These are phyloP conservation scores for Voacanga thouarsii DNA, from an alignment of 257 asterid species.

Conservation along the genomic window DNA sequence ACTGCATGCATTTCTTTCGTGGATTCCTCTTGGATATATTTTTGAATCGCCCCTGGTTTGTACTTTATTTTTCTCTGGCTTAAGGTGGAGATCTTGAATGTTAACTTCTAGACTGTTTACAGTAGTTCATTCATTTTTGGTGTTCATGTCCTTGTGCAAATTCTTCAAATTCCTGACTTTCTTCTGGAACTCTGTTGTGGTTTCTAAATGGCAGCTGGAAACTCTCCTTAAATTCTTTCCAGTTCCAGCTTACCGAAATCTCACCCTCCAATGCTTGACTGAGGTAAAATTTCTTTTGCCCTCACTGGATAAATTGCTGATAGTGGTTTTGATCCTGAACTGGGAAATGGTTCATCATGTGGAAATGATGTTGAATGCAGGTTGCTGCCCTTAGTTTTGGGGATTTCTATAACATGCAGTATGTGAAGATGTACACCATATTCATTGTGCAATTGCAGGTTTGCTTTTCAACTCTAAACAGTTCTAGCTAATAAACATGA, in stretches of 20 bases:
- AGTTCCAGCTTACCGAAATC: conserved; percentile 81
- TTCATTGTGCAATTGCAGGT: conserved; percentile 96
- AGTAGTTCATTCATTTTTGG: background rate
- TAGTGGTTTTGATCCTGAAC: background rate
- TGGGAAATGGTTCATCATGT: conserved; percentile 1
- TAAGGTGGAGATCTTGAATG: conserved; percentile 15
- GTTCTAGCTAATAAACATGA: background rate
- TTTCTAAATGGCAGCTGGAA: conserved; percentile 62
- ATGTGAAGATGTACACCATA: conserved; percentile 65
- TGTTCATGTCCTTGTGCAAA: conserved; percentile 2
- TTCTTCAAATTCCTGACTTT: background rate
- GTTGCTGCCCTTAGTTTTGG: conserved; percentile 93
- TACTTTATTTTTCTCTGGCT: conserved; percentile 26
- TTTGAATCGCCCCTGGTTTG: conserved; percentile 97
- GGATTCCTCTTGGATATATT: conserved; percentile 98
- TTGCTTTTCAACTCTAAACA: background rate
- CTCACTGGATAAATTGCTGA: conserved; percentile 8
- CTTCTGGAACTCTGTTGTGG: background rate
- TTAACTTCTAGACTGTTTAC: background rate
- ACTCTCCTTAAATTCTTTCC: conserved; percentile 74
- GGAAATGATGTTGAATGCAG: conserved; percentile 38
- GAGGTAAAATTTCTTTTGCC: conserved; percentile 49
- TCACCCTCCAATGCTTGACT: conserved; percentile 86
- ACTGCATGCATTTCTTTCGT: conserved; percentile 92
- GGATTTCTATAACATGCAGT: conserved; percentile 76